Evolutionary conservation across 768 basidiomycete species (phyloP), one percentile per base, ranked within the genome.

Genomic region (Phlebiopsis flavidoalba): DNA sequence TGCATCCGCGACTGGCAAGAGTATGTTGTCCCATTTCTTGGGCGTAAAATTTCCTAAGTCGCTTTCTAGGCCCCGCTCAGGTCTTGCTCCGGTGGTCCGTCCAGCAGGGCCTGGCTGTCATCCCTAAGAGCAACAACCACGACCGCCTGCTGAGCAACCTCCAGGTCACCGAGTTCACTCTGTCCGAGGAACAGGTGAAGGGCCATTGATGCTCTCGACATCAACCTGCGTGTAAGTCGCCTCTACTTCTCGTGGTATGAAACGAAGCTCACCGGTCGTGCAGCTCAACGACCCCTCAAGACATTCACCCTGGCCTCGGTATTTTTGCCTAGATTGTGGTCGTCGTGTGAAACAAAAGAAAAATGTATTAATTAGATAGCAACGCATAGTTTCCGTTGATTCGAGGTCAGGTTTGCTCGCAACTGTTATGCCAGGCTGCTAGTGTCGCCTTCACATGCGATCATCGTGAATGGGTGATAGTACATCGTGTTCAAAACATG

Each of bases 271-370:
- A 50, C 24, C 49, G 35, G 58, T 8, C 12, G 10, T 37, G 31
- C 62, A 89, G 88, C 67, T 89, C 69, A 91, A 91, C 72, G 75
- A 92, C 72, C 90, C n/a, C 90, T 8, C 80, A 71, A 40, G 83
- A 82, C 21, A 86, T 90, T 45, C 86, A 91, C 64, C 75, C 81
- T 57, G 79, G 83, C 37, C 68, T 91, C 60, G 81, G 75, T 7
- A 89, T 92, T 65, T 92, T 90, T 70, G 89, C 87, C 31, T 91
- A 74, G 80, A 62, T 33, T 10, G 36, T 19, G 10, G 40, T 14
- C 22, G 54, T 31, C 7, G 15, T 22, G 12, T n/a, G n/a, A n/a
- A n/a, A n/a, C n/a, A n/a, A 45, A 43, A 15, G 45, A 55, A 55
- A 12, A 11, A 6, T 43, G 54, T 55, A 45, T 45, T 45, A 45